Evolutionary conservation across 2,329 filamentous ascomycete genomes (phyloP).

Genomic region (Calcarisporium arbuscula): DNA sequence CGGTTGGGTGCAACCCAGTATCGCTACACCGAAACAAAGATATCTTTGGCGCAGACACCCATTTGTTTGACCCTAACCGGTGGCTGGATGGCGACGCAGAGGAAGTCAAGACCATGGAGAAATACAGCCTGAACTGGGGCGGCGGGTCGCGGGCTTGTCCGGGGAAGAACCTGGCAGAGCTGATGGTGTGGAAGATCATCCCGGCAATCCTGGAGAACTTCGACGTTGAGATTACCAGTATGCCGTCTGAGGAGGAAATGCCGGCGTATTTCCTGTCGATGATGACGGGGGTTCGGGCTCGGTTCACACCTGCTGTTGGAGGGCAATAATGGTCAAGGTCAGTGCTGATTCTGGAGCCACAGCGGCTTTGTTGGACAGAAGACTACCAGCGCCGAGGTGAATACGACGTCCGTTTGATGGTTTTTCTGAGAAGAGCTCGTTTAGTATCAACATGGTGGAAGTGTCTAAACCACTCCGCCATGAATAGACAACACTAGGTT

Average conservation of each 20-base stretch:
- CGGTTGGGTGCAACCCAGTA: slow-evolving; percentile 44
- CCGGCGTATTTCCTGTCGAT: slow-evolving; percentile 47
- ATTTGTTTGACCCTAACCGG: slow-evolving; percentile 37
- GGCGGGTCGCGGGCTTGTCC: slow-evolving; percentile 45
- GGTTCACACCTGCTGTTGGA: no score
- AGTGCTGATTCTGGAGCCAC: no score
- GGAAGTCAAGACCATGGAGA: slow-evolving; percentile 34
- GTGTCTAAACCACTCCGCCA: no score
- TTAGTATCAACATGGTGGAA: no score
- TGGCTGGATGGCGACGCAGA: slow-evolving; percentile 33
- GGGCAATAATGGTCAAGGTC: no score
- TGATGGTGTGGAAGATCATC: slow-evolving; percentile 40
- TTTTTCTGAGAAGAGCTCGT: no score
- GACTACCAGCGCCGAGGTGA: no score
- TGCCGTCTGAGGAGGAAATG: slow-evolving; percentile 32
- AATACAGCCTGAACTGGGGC: slow-evolving; percentile 45
- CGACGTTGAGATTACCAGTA: slow-evolving; percentile 28
- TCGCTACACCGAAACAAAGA: slow-evolving; percentile 42
- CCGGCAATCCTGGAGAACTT: slow-evolving; percentile 37
- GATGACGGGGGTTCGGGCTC: slow-evolving; percentile 38
- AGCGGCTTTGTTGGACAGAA: no score
- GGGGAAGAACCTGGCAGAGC: slow-evolving; percentile 43
- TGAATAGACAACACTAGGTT: no score
- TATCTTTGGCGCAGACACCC: slow-evolving; percentile 42
- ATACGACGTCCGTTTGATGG: no score